phyloP scores from a whole-genome alignment of 371 early-diverging fungal genomes.

The Rhizopus stolonifer region DNA sequence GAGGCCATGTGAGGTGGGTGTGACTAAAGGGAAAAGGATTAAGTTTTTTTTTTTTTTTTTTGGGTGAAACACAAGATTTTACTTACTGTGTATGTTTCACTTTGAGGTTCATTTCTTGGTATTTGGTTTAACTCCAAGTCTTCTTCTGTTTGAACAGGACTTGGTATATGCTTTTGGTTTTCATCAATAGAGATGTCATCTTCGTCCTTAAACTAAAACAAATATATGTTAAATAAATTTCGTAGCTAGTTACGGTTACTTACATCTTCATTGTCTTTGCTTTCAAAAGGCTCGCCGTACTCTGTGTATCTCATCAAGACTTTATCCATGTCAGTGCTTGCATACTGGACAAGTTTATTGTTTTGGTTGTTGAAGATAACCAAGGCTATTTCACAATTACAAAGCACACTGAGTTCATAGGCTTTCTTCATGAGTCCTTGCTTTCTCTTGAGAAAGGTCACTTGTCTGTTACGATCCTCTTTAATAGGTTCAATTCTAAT shows the following conservation, averaged over 20 bases:
- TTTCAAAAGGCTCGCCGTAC: slow-evolving; percentile 69
- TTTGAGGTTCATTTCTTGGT: background rate
- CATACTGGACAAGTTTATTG: slow-evolving; percentile 91
- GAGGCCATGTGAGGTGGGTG: slow-evolving; percentile 1
- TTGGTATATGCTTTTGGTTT: slow-evolving; percentile 7
- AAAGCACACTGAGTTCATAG: slow-evolving; percentile 94
- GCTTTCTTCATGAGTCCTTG: slow-evolving; percentile 99
- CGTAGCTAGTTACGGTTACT: slow-evolving; percentile 13
- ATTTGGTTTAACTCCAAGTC: slow-evolving; percentile 10
- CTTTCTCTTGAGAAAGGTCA: slow-evolving; percentile 96
- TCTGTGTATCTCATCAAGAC: slow-evolving; percentile 91
- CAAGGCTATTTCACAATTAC: slow-evolving; percentile 95
- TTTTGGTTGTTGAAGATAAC: slow-evolving; percentile 87
- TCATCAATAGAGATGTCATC: slow-evolving; percentile 16
- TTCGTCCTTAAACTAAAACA: slow-evolving; percentile 21
- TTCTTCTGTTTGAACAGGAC: slow-evolving; percentile 6
- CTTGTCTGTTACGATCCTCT: slow-evolving; percentile 94
- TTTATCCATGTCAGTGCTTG: slow-evolving; percentile 88
- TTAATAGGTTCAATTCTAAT: slow-evolving; percentile 93
- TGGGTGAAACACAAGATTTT: background rate
- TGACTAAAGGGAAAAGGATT: background rate
- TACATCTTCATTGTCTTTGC: slow-evolving; percentile 63
- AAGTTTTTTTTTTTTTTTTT: background rate
- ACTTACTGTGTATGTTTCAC: background rate
- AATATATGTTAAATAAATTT: background rate